Evolutionary conservation across 306 rosid genomes (phyloP), one percentile per base, ranked within the genome.

Genomic region (Prunus armeniaca): DNA sequence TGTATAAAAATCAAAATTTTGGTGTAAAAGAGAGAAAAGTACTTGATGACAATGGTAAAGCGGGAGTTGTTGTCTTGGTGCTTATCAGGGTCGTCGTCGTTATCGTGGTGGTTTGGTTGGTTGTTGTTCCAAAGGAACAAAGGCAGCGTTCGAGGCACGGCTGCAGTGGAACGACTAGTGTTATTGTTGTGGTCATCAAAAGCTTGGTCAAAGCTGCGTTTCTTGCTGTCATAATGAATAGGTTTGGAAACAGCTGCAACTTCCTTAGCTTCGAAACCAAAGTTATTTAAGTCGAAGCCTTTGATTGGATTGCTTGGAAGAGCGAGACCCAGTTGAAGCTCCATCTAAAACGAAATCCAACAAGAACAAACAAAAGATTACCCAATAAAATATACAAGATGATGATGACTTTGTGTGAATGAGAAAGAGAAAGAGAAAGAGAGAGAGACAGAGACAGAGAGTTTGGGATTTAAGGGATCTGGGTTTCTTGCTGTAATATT

Each of bases 251-350:
- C 41, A 34, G 19, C 30, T 38, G 43, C 43, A 6, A 38, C 43
- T 38, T 38, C 54, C 60, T 9, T 45, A 18, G 74, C 12, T 1
- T 83, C 69, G 41, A 19, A 45, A 57, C 71, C 51, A 56, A 18
- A 52, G 57, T 73, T 52, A 58, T 82, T 80, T 17, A 76, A 47
- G 67, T 87, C 75, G 54, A 86, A 76, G 15, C 69, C 61, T 30
- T 46, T 75, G 75, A 66, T 54, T 20, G 80, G 76, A 19, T 80
- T 51, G 60, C 50, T 38, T 2, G 93, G 81, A 75, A 85, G 96
- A 81, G 91, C 78, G n/a, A 92, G 95, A 66, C 89, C 85, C 3
- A 90, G 76, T 17, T 92, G 96, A 78, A 95, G 97, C 82, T 95
- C 96, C 97, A 90, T 88, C 2, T 27, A 52, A 24, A 25, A 38